phyloP scores from a whole-genome alignment of 2,329 filamentous ascomycete species.

The Talaromyces rugulosus region DNA sequence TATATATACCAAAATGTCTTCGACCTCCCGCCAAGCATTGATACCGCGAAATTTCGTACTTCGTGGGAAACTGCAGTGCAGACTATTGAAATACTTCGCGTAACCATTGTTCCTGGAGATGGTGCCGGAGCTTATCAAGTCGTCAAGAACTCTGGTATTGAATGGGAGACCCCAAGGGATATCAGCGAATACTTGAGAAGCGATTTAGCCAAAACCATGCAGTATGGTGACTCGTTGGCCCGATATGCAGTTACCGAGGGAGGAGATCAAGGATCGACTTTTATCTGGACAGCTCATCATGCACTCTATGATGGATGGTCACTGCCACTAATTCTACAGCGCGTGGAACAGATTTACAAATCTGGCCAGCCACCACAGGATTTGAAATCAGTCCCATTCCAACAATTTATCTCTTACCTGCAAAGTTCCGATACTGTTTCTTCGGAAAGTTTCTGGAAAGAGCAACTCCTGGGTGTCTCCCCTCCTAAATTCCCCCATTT shows the following conservation, averaged over 20 bases:
- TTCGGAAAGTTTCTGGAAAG: conserved; percentile 46
- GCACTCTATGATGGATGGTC: conserved; percentile 51
- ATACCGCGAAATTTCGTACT: conserved; percentile 33
- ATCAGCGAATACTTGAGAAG: conserved; percentile 20
- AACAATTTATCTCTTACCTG: conserved; percentile 44
- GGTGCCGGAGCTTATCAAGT: conserved; percentile 34
- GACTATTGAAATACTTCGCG: conserved; percentile 1
- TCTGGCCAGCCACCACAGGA: conserved; percentile 19
- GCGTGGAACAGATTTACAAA: conserved; percentile 18
- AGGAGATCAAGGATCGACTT: conserved; percentile 12
- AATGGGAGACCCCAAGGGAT: background rate
- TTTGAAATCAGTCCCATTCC: conserved; percentile 6
- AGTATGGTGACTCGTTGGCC: background rate
- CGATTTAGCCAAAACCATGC: conserved; percentile 24
- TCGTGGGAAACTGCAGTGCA: conserved; percentile 1
- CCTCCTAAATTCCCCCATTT: conserved; percentile 43
- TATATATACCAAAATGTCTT: conserved; percentile 44
- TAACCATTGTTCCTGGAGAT: conserved; percentile 30
- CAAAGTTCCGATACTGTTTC: conserved; percentile 35
- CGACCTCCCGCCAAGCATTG: conserved; percentile 31
- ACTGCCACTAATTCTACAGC: conserved; percentile 32
- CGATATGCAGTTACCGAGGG: background rate
- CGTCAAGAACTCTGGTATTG: conserved; percentile 15
- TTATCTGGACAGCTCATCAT: conserved; percentile 50
- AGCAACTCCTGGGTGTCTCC: conserved; percentile 42